Base-by-base conservation (phyloP, 2,329 filamentous ascomycete genomes). In the Torrubiellomyces zombiae region DNA sequence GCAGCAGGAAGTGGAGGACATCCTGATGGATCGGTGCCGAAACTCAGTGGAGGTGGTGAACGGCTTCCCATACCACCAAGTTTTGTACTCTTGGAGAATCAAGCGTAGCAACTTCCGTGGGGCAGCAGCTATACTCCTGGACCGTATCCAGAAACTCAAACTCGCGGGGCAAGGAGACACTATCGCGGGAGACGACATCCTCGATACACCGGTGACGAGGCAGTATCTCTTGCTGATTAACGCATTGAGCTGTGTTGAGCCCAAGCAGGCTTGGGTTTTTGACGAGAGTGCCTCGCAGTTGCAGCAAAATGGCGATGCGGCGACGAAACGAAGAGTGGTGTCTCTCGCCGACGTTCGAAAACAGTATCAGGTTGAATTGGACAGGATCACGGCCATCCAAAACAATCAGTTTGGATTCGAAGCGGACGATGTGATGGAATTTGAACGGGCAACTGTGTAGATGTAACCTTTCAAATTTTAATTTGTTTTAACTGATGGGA, bases 161-260 rank as follows among this genome's bases (percentile, higher is more conserved):
- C 53, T 57, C 14, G 58, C 66, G 0, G 66, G 68, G 14, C 65
- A 72, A 34, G 67, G 64, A 3, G 66, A 75, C 32, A 60, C 57
- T 32, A 49, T 64, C n/a, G 38, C 54, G 2, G 55, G 55, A 4
- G 62, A 63, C 11, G 69, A 74, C 32, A 57, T 60, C 4, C 53
- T 72, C 8, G 70, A 75, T 37, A 75, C 70, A 1, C 60, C 63
- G 1, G 62, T 79, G 16, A 72, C 75, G 23, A 69, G 78, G 37
- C 76, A 81, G 41, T 89, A 92, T 40, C 57, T 95, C n/a, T 64
- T 83, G 32, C 66, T 98, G 21, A 92, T 98, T 55, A 98, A 98
- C 46, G 75, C 82, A 1, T 60, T 98, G 32, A 81, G 78, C 36
- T 93, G 82, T 34, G 82, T 94, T 20, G 72, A 79, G 24, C 60